Evolutionary conservation across 1,284 basidiomycete genomes (phyloP), one percentile per base, ranked within the genome.

Genomic region (Trametes polyzona): DNA sequence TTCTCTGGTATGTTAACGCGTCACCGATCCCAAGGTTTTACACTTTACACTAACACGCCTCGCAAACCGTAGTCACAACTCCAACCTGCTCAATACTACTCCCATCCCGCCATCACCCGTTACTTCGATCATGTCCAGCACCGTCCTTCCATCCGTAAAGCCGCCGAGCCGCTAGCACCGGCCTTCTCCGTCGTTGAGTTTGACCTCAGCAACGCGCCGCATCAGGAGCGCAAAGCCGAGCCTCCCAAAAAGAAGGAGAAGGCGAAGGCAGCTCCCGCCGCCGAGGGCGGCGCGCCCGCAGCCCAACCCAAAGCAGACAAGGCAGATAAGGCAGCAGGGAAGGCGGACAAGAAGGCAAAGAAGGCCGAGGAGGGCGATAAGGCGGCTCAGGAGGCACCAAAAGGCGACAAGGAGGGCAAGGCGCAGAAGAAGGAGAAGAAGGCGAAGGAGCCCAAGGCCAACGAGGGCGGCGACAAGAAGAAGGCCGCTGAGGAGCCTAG

Each of bases 91-190:
- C 83, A 90, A 71, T 88, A 92, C 76, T 88, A 89, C 70, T 75
- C 86, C 26, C 82, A 85, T 55, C 93, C 95, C 6, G 83, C 92
- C 24, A 74, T 98, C 44, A 91, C 92, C 42, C 92, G 96, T 50
- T 96, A 96, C 81, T 96, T 97, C 71, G 90, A 95, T 71, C 92
- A 96, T 72, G 84, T 98, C 59, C 95, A 98, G 78, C 81, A 84
- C 47, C 80, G 80, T 21, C 79, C 87, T 4, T 70, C 79, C 35
- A 82, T 95, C 27, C 78, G 82, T 30, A 74, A 77, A 56, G 78
- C 81, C 2, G 83, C 87, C 7, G 78, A 80, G 35, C 67, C 77
- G 1, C 72, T 84, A 27, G 71, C 78, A 1, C 81, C 88, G 6
- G 76, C 82, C 0, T 92, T 90, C 73, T 73, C 80, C 8, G 61